These are phyloP conservation scores for Sporothrix curviconia DNA, from an alignment of 2,329 filamentous ascomycete genomes.

Conservation along the genomic window DNA sequence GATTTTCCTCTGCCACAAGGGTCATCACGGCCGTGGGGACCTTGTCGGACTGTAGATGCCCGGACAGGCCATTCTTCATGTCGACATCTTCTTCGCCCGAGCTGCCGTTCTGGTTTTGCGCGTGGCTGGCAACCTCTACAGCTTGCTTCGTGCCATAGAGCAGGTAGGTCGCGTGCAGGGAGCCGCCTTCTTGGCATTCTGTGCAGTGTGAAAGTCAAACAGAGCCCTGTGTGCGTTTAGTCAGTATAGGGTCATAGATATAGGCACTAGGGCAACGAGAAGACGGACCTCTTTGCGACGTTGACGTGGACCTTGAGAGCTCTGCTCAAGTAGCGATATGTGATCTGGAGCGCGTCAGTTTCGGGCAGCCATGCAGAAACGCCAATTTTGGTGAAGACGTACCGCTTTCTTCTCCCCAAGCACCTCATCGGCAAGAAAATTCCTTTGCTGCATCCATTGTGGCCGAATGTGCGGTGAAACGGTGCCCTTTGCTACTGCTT, in stretches of 20 bases:
- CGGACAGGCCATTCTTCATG: constrained; percentile 59
- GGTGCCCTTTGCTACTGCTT: neutral
- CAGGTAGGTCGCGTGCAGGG: constrained; percentile 88
- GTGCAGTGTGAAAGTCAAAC: constrained; percentile 73
- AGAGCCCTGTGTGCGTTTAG: constrained; percentile 56
- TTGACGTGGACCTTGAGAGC: constrained; percentile 79
- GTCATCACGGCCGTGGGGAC: constrained; percentile 54
- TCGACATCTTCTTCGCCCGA: constrained; percentile 57
- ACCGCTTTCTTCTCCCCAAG: constrained; percentile 70
- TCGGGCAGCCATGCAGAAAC: constrained; percentile 16
- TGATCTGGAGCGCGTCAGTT: constrained; percentile 52
- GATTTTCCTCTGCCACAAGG: constrained; percentile 64
- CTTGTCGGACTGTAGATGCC: constrained; percentile 42
- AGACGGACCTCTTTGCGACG: constrained; percentile 78
- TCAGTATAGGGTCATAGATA: too few relatives aligned
- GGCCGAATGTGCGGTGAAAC: neutral
- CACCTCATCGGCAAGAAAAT: constrained; percentile 68
- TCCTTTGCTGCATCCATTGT: constrained; percentile 60
- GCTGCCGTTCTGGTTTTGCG: neutral
- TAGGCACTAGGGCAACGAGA: too few relatives aligned
- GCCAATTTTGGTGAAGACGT: constrained; percentile 25
- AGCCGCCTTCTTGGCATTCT: constrained; percentile 69
- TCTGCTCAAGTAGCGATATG: constrained; percentile 78
- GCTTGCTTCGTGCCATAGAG: constrained; percentile 61
- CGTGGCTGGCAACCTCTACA: constrained; percentile 24